Evolutionary conservation across 768 basidiomycete species (phyloP).

Genomic region (Suillus alpinus): DNA sequence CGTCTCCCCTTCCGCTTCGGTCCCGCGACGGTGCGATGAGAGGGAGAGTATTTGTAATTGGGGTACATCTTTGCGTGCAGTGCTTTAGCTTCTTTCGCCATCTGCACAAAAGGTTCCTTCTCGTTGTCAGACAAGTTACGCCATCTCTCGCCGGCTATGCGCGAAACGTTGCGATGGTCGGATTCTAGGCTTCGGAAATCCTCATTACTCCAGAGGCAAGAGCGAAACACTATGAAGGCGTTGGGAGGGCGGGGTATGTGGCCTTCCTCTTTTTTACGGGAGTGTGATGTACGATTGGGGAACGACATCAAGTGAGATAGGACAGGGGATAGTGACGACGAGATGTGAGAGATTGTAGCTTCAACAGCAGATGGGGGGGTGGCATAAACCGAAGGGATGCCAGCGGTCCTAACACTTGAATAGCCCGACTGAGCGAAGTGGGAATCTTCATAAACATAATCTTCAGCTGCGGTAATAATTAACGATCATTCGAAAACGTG

Average conservation of each 20-base stretch:
- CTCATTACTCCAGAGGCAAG: slow-evolving; percentile 55
- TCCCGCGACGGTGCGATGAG: slow-evolving; percentile 16
- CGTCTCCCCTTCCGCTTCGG: slow-evolving; percentile 36
- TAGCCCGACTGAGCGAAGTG: slow-evolving; percentile 22
- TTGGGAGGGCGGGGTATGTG: slow-evolving; percentile 80
- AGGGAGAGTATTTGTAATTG: slow-evolving; percentile 60
- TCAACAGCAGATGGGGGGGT: slow-evolving; percentile 17
- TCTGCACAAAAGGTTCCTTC: slow-evolving; percentile 42
- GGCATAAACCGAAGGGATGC: slow-evolving; percentile 6
- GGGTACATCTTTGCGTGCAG: slow-evolving; percentile 53
- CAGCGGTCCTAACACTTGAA: slow-evolving; percentile 15
- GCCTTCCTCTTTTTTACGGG: slow-evolving; percentile 38
- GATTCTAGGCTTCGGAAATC: slow-evolving; percentile 52
- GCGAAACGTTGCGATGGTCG: slow-evolving; percentile 72
- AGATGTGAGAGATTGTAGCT: slow-evolving; percentile 10
- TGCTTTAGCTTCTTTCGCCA: slow-evolving; percentile 46
- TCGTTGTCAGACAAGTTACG: slow-evolving; percentile 46
- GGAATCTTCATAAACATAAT: slow-evolving; percentile 25
- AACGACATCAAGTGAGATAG: slow-evolving; percentile 26
- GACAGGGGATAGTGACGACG: slow-evolving; percentile 15
- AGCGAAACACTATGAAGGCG: slow-evolving; percentile 83
- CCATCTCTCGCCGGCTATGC: slow-evolving; percentile 71
- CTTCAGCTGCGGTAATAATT: slow-evolving; percentile 30
- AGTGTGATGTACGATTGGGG: slow-evolving; percentile 37
- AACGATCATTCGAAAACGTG: slow-evolving; percentile 32